phyloP scores from a whole-genome alignment of 1,139 yeast genomes.

The Candida tunisiensis region DNA sequence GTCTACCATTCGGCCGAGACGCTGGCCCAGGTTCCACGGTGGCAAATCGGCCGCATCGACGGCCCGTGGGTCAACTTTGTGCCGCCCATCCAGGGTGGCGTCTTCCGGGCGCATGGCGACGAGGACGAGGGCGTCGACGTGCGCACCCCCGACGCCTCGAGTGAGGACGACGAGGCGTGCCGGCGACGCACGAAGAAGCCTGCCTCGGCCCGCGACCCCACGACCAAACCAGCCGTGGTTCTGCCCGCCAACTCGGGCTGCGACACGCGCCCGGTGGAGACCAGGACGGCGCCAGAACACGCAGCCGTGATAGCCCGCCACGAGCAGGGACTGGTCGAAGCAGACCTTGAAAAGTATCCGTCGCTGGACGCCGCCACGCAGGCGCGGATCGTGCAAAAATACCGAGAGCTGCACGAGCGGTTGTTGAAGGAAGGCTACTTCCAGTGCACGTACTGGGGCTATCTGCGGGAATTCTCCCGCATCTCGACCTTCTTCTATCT shows the following conservation, averaged over 20 bases:
- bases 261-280: slow-evolving; percentile 2
- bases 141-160: too few species aligned
- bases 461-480: slow-evolving; percentile 47
- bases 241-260: background rate
- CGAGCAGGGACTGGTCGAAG: slow-evolving; percentile 36
- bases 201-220: background rate
- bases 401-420: slow-evolving; percentile 40
- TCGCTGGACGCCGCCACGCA: slow-evolving; percentile 55
- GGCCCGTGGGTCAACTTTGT: slow-evolving; percentile 52
- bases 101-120: slow-evolving; percentile 18
- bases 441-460: slow-evolving; percentile 57
- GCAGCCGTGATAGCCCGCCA: slow-evolving; percentile 29
- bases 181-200: too few species aligned
- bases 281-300: background rate
- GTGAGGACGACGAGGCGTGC: slow-evolving; percentile 9
- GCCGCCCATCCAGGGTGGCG: slow-evolving; percentile 85
- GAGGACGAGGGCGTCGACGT: slow-evolving; percentile 10
- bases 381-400: slow-evolving; percentile 33
- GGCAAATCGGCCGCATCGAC: slow-evolving; percentile 47
- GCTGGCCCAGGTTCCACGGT: slow-evolving; percentile 29
- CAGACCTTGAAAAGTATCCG: slow-evolving; percentile 43
- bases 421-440: slow-evolving; percentile 45
- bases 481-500: slow-evolving; percentile 29
- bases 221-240: background rate
- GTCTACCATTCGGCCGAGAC: slow-evolving; percentile 59